Base-by-base conservation (phyloP, 2,329 filamentous ascomycete species). In the Neonectria sp. region DNA sequence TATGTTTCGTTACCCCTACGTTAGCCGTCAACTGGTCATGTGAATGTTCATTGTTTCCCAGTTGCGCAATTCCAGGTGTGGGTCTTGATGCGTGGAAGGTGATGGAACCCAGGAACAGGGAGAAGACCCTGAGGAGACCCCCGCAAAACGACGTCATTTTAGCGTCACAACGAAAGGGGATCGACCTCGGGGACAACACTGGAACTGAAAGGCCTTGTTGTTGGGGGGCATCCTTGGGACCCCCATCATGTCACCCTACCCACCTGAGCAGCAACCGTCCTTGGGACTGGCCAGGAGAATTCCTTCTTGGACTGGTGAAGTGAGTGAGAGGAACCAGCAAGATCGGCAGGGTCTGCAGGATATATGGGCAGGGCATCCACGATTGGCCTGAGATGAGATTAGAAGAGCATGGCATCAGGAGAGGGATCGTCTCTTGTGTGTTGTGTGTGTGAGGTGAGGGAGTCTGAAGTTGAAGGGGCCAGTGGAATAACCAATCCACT, bases 101-200 rank as follows among this genome's bases (percentile, higher is more conserved):
- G 45, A 6, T 68, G 29, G 73, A 75, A 75, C 37, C 29, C 37
- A 21, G 55, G 45, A 17, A 55, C 52, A 13, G 25, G 68, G 48
- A 56, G 61, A 37, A 33, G 69, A 74, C 73, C 71, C 71, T 73
- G 62, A 65, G 69, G 65, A 35, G 63, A 63, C 24, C 63, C 60
- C 53, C 56, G 48, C 56, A 12, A 43, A 55, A 52, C 63, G 59
- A 73, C 69, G 73, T 75, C 71, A 74, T 67, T 33, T 35, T 11
- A 21, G 27, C 17, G 27, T 52, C 37, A 13, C 52, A 64, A 37
- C 52, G 64, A 60, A 53, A 61, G 59, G 59, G 48, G 71, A 75
- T 75, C 71, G 67, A 58, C 73, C 57, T 64, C 40, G 27, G 53
- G 43, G 55, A 52, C 35, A 61, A 12, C 58, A 24, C 21, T 21